Base-by-base conservation (phyloP, 2,329 filamentous ascomycete genomes). In the Rutstroemia sp. region DNA sequence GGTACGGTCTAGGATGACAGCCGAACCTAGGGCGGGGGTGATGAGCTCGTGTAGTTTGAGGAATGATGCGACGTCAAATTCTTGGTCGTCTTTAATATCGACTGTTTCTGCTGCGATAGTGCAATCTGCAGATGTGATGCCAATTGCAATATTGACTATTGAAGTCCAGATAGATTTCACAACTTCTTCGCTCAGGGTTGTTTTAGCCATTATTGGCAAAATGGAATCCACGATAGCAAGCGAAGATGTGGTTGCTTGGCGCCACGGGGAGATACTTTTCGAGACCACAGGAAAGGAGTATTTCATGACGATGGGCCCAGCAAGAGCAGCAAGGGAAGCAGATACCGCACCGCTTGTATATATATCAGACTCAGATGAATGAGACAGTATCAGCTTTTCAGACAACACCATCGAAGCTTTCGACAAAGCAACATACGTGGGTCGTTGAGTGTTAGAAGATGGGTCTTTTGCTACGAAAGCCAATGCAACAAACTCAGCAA, bases 371-470 rank as follows among this genome's bases (percentile, higher is more conserved):
- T 88, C 82, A 0, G 73, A 70, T 0, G 82, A 78, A 60, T 89
- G 83, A 16, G 75, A 72, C 4, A 82, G 71, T 3, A 87, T 74
- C 2, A 89, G 72, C 0, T 72, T 73, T 60, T 87, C 78, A 2
- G 95, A 71, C 47, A 90, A 80, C 2, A 78, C 74, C 79, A 96
- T 94, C 57, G 87, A 84, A 19, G 82, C 82, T 70, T 94, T 95
- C 1, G 92, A 90, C 67, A 97, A 81, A 37, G 94, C 92, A 55
- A 99, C 84, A 67, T 91, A 97, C 0, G 90, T 95, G 6, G 89
- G 87, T 56, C 83, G 83, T 51, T 69, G 62, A 69, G 70, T 55
- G 61, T 72, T 55, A 59, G 70, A 21, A 58, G 66, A 54, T 57
- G 73, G 66, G 56, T 65, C 39, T 60, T 64, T 58, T 60, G 67